Conservation (phyloP, 148 eudicot genomes). For the Gaultheria prostrata region DNA sequence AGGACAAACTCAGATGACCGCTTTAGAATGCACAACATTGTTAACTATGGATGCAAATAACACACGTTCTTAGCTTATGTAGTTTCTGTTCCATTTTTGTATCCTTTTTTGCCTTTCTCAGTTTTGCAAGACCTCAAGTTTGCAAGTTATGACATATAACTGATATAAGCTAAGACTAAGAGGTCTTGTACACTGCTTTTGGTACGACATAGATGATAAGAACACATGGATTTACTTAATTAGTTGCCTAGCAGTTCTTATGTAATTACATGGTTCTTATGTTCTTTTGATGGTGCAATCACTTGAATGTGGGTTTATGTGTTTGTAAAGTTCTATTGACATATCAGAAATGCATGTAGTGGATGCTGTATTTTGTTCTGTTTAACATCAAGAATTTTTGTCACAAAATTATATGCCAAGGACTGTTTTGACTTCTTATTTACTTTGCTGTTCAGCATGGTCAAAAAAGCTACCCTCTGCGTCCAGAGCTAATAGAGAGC, state of each 20-base stretch:
- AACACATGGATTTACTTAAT: background rate
- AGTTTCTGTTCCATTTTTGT: background rate
- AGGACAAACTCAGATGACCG: background rate
- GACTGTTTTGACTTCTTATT: constrained; percentile 1
- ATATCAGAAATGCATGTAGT: background rate
- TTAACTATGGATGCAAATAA: background rate
- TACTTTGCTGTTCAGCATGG: constrained; percentile 65
- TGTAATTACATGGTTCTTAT: background rate
- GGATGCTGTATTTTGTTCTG: background rate
- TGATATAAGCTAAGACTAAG: background rate
- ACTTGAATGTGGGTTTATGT: background rate
- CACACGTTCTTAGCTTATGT: background rate
- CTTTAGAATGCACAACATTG: background rate
- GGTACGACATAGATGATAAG: background rate
- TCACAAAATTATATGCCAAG: background rate
- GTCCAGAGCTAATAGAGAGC: constrained; percentile 97
- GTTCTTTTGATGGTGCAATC: background rate
- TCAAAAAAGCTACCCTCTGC: constrained; percentile 94
- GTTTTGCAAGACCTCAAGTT: background rate
- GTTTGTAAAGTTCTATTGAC: background rate
- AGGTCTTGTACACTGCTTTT: background rate
- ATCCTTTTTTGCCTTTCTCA: background rate
- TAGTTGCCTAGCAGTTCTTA: background rate
- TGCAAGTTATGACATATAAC: background rate
- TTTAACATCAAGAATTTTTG: background rate